Conservation (phyloP, 768 basidiomycete genomes). For the Pisolithus tinctorius region DNA sequence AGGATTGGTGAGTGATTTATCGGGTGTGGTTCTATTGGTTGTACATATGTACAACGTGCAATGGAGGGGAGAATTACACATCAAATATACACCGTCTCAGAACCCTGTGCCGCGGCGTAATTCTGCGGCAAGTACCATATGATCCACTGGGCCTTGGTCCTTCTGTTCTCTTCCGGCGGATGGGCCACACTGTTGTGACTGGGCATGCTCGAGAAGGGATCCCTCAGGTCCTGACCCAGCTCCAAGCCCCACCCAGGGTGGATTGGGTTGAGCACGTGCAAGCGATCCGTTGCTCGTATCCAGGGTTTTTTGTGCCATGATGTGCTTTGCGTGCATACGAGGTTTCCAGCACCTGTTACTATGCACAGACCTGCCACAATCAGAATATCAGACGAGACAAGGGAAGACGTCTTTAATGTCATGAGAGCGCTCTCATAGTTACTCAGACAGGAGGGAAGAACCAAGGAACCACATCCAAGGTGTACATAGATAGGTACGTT, state of each 20-base stretch:
- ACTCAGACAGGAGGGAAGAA: not conserved
- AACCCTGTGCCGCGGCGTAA: not conserved
- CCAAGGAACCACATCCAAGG: not conserved
- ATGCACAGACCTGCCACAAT: not conserved
- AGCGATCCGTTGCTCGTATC: not conserved
- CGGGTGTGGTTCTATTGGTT: too few relatives aligned
- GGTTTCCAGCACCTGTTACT: not conserved
- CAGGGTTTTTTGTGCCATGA: not conserved
- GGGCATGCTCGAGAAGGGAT: not conserved
- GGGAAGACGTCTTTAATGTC: not conserved
- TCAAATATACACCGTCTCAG: not conserved
- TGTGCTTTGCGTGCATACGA: not conserved
- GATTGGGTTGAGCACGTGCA: not conserved
- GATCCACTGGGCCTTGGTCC: not conserved
- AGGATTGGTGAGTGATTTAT: not conserved
- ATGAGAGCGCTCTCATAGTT: not conserved
- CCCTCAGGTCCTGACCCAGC: not conserved
- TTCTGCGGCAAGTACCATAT: not conserved
- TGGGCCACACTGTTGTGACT: not conserved
- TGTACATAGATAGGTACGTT: not conserved
- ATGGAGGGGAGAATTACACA: not conserved
- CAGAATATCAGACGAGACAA: not conserved
- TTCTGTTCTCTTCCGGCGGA: not conserved
- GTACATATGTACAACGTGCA: not conserved
- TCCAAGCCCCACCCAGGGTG: not conserved